Evolutionary conservation across 371 early-diverging fungal genomes (phyloP).

Genomic region (Apophysomyces ossiformis): DNA sequence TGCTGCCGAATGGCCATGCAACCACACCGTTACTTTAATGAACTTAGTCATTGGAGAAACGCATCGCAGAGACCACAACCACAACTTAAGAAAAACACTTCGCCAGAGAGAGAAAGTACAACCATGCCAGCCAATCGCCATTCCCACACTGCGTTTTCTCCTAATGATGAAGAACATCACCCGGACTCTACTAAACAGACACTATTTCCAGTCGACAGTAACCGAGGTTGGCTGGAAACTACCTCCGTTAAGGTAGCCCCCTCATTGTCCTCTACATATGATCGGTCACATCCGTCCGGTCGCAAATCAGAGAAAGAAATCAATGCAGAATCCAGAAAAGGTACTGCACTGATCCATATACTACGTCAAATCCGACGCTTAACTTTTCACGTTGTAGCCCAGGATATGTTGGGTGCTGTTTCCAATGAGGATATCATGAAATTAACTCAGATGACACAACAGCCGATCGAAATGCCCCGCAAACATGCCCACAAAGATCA

Average conservation of each 20-base stretch:
- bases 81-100: not conserved
- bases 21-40: constrained; percentile 25
- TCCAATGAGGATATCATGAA: constrained; percentile 50
- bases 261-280: not conserved
- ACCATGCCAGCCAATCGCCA: not conserved
- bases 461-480: constrained; percentile 25
- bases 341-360: constrained; percentile 6
- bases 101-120: not conserved
- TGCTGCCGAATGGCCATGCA: constrained; percentile 18
- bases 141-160: constrained; percentile 3
- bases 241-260: constrained; percentile 6
- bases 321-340: constrained; percentile 18
- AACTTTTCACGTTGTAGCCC: constrained; percentile 13
- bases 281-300: constrained; percentile 3
- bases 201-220: constrained; percentile 13
- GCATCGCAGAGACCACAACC: constrained; percentile 24
- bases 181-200: constrained; percentile 8
- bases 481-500: constrained; percentile 13
- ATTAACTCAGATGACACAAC: constrained; percentile 37
- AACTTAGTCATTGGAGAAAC: constrained; percentile 33
- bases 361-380: constrained; percentile 3
- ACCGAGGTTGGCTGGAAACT: constrained; percentile 27
- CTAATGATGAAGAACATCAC: constrained; percentile 4
- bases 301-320: constrained; percentile 4
- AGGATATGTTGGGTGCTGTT: constrained; percentile 41